A percentile compares a stretch with the other conserved stretches of the same genome.
These are phyloP conservation scores for Lachnellula cervina DNA, from an alignment of 2,329 filamentous ascomycete genomes.

Conservation along the genomic window DNA sequence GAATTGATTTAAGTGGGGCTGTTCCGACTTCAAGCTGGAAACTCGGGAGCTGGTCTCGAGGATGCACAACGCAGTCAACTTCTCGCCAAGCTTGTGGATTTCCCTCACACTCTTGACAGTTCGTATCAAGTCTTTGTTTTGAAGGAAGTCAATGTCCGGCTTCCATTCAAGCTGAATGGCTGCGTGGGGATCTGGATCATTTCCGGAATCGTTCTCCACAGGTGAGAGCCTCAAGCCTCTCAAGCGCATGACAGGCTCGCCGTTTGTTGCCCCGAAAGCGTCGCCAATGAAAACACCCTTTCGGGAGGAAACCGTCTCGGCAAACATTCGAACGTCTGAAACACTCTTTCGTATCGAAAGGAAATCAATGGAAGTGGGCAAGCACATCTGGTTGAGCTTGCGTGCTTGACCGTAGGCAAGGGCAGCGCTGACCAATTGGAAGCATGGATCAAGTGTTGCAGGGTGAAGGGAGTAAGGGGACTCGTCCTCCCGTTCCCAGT, in stretches of 20 bases:
- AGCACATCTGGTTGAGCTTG: slow-evolving; percentile 6
- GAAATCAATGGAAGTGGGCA: slow-evolving; percentile 16
- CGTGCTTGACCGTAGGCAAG: slow-evolving; percentile 8
- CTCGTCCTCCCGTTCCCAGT: slow-evolving; percentile 1
- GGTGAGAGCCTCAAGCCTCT: slow-evolving; percentile 5
- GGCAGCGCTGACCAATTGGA: slow-evolving; percentile 14
- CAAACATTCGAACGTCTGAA: not conserved
- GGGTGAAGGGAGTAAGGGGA: slow-evolving; percentile 13
- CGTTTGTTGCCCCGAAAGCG: not conserved
- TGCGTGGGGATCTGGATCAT: slow-evolving; percentile 6
- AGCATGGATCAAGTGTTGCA: slow-evolving; percentile 10
- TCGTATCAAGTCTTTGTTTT: slow-evolving; percentile 6
- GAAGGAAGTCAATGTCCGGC: slow-evolving; percentile 15
- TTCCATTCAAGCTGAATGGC: slow-evolving; percentile 16
- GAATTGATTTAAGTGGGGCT: slow-evolving; percentile 1
- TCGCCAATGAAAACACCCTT: slow-evolving; percentile 1
- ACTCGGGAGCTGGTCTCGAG: slow-evolving; percentile 4
- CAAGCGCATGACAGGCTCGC: not conserved
- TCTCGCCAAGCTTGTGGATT: slow-evolving; percentile 6
- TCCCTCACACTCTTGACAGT: slow-evolving; percentile 3
- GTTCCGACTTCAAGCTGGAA: not conserved
- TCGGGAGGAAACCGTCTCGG: not conserved
- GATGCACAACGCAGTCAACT: slow-evolving; percentile 15
- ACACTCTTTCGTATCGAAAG: slow-evolving; percentile 3
- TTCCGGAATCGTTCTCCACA: slow-evolving; percentile 1